Evolutionary conservation across 768 basidiomycete species (phyloP).

Genomic region (Daedaleopsis nitida): DNA sequence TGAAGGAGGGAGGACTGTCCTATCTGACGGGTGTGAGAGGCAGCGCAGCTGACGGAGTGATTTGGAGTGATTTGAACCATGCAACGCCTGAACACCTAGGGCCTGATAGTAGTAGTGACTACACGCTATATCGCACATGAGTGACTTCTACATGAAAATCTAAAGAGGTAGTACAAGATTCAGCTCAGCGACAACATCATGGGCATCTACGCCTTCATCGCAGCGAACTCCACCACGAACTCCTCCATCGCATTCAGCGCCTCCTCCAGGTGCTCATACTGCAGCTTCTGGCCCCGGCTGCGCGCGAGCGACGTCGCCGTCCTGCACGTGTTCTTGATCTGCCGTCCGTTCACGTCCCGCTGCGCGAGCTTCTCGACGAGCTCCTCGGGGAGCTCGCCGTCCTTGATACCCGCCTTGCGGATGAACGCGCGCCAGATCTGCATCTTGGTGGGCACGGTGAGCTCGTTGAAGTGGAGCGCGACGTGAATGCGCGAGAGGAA

Average conservation of each 20-base stretch:
- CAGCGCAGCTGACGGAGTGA: no score
- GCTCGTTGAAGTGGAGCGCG: conserved; percentile 35
- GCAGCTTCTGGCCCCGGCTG: conserved; percentile 46
- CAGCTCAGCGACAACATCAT: no score
- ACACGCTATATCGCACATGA: no score
- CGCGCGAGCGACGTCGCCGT: conserved; percentile 62
- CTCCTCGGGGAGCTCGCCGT: conserved; percentile 35
- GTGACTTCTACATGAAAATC: no score
- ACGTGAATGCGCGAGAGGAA: conserved; percentile 70
- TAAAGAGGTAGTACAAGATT: no score
- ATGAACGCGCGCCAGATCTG: conserved; percentile 32
- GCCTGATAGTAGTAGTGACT: no score
- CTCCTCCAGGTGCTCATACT: conserved; percentile 51
- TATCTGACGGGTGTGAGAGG: no score
- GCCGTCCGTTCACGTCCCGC: conserved; percentile 60
- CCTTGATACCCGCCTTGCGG: conserved; percentile 18
- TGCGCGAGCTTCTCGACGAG: conserved; percentile 47
- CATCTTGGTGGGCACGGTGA: conserved; percentile 23
- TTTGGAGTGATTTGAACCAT: no score
- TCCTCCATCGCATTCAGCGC: conserved; percentile 66
- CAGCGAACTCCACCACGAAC: conserved; percentile 20
- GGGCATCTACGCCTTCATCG: neutral
- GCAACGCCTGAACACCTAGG: no score
- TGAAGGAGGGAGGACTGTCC: no score
- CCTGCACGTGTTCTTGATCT: conserved; percentile 69